A percentile compares a stretch with the other conserved stretches of the same genome.
phyloP scores from a whole-genome alignment of 345 rosid species.

The Aurinia saxatilis region DNA sequence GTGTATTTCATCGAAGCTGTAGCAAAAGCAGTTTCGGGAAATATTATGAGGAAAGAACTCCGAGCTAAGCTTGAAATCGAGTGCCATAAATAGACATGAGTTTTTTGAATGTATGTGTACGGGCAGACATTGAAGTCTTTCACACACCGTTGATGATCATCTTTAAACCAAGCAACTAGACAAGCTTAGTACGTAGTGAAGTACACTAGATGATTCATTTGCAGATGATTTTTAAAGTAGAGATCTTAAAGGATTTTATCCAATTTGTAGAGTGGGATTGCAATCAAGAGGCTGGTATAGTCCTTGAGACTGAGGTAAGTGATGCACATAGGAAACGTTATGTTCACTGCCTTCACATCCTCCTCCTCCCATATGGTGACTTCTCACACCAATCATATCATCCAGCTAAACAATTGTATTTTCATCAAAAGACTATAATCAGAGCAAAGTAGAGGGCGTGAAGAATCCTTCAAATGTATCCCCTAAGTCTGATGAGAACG shows the following conservation, averaged over 20 bases:
- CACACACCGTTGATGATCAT: not conserved
- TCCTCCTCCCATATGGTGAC: slow-evolving; percentile 40
- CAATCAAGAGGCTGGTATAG: slow-evolving; percentile 79
- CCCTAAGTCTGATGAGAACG: too few relatives aligned
- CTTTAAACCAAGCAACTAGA: not conserved
- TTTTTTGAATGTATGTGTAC: not conserved
- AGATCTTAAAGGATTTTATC: slow-evolving; percentile 36
- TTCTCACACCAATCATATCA: slow-evolving; percentile 57
- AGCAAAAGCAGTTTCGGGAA: slow-evolving; percentile 77
- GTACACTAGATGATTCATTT: too few relatives aligned
- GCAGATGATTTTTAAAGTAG: too few relatives aligned
- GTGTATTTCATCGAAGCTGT: slow-evolving; percentile 53
- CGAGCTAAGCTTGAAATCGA: slow-evolving; percentile 41
- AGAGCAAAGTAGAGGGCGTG: too few relatives aligned
- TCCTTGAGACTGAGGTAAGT: slow-evolving; percentile 62
- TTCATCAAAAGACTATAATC: slow-evolving; percentile 2
- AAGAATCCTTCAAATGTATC: too few relatives aligned
- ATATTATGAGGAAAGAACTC: slow-evolving; percentile 62
- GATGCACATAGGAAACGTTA: slow-evolving; percentile 46
- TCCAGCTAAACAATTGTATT: slow-evolving; percentile 45
- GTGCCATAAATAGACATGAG: slow-evolving; percentile 4
- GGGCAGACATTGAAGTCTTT: too few relatives aligned
- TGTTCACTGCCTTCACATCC: slow-evolving; percentile 67
- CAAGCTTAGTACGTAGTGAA: too few relatives aligned
- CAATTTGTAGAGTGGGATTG: slow-evolving; percentile 91